Conservation (phyloP, 148 eudicot genomes). For the Beta vulgaris region DNA sequence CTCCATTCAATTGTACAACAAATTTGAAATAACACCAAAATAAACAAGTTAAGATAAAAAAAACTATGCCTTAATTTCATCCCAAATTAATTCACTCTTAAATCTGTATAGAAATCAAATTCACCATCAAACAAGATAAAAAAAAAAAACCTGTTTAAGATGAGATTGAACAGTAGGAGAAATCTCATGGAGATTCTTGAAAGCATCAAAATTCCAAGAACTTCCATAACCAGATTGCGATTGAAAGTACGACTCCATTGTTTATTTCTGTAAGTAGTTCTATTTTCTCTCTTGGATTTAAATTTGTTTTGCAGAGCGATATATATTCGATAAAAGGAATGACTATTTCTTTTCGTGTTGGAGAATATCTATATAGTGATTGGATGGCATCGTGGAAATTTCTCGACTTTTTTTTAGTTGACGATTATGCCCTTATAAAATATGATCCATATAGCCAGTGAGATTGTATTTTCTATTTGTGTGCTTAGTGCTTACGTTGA, state of each 20-base stretch:
- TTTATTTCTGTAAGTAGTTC: background rate
- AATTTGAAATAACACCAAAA: background rate
- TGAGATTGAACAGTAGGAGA: slow-evolving; percentile 76
- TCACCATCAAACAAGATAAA: background rate
- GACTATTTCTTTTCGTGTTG: background rate
- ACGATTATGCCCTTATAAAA: slow-evolving; percentile 12
- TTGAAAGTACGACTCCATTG: slow-evolving; percentile 78
- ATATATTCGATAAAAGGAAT: background rate
- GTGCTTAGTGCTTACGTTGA: too few species aligned
- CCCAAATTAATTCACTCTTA: background rate
- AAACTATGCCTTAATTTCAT: background rate
- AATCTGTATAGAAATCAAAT: background rate
- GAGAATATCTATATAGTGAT: too few species aligned
- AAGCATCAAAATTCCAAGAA: slow-evolving; percentile 62
- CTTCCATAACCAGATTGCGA: slow-evolving; percentile 39
- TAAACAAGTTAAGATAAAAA: background rate
- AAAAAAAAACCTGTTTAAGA: slow-evolving; percentile 67
- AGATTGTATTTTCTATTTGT: background rate
- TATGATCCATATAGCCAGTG: too few species aligned
- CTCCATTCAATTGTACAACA: background rate
- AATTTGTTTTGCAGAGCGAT: background rate
- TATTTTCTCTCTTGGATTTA: background rate
- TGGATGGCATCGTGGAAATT: slow-evolving; percentile 27
- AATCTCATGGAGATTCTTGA: slow-evolving; percentile 79
- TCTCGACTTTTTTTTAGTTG: background rate